These are phyloP conservation scores for Colletotrichum paranaense DNA, from an alignment of 2,329 filamentous ascomycete species.

Conservation along the genomic window DNA sequence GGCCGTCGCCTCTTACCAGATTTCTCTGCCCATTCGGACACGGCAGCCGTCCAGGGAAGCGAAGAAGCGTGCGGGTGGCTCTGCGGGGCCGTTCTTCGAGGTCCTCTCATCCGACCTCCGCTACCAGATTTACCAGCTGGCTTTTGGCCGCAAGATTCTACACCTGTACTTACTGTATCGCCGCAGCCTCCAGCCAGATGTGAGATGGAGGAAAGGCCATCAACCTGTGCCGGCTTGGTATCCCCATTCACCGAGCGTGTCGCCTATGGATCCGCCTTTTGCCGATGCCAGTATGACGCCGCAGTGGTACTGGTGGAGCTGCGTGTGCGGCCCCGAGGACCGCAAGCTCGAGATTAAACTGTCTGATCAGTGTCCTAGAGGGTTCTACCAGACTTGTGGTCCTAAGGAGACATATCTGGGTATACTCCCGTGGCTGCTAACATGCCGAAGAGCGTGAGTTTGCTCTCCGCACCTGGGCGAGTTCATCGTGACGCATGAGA, in stretches of 20 bases:
- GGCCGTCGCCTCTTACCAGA: background rate
- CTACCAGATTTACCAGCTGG: slow-evolving; percentile 35
- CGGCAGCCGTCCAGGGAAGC: background rate
- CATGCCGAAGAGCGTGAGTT: slow-evolving; percentile 36
- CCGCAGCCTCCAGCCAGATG: slow-evolving; percentile 29
- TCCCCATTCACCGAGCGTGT: slow-evolving; percentile 33
- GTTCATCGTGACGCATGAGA: background rate
- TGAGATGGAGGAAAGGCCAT: slow-evolving; percentile 35
- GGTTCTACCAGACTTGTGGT: slow-evolving; percentile 33
- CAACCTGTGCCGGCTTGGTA: slow-evolving; percentile 33
- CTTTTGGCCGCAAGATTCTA: slow-evolving; percentile 29
- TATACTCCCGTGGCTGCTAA: slow-evolving; percentile 31
- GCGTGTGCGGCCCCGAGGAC: slow-evolving; percentile 34
- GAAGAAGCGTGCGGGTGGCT: background rate
- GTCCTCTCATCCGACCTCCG: slow-evolving; percentile 32
- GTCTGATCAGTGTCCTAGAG: slow-evolving; percentile 32
- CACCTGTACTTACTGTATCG: slow-evolving; percentile 35
- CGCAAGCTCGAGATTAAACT: slow-evolving; percentile 29
- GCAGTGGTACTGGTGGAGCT: slow-evolving; percentile 37
- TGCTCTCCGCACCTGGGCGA: background rate
- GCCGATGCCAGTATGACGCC: slow-evolving; percentile 25
- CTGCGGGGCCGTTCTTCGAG: slow-evolving; percentile 29
- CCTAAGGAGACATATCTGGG: slow-evolving; percentile 31
- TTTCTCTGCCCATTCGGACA: slow-evolving; percentile 7
- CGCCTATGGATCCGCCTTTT: slow-evolving; percentile 32